phyloP scores from a whole-genome alignment of 768 basidiomycete species.

The Tulasnella sp. region DNA sequence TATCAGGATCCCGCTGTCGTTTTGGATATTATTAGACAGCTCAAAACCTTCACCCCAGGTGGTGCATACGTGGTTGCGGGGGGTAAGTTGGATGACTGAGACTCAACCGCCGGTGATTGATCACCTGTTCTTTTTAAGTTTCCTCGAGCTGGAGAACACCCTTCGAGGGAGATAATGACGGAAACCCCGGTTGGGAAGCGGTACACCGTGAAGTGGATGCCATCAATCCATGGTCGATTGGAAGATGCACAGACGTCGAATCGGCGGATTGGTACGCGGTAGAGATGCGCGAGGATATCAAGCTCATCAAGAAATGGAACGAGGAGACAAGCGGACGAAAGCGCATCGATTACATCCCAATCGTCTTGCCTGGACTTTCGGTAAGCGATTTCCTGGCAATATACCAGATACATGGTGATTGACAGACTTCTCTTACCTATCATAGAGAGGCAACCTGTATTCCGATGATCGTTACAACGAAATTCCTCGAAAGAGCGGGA shows the following conservation, averaged over 20 bases:
- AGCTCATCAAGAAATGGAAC: slow-evolving; percentile 46
- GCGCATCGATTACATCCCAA: slow-evolving; percentile 77
- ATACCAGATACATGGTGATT: background rate
- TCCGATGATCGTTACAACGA: slow-evolving; percentile 68
- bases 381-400: slow-evolving; percentile 45
- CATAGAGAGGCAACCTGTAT: slow-evolving; percentile 66
- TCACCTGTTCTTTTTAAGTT: background rate
- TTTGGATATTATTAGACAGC: slow-evolving; percentile 52
- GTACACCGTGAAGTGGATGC: slow-evolving; percentile 79
- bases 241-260: slow-evolving; percentile 57
- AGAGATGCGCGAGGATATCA: slow-evolving; percentile 62
- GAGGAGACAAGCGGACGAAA: slow-evolving; percentile 45
- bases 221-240: slow-evolving; percentile 80
- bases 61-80: slow-evolving; percentile 58
- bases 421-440: slow-evolving; percentile 24
- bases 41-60: slow-evolving; percentile 61
- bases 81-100: background rate
- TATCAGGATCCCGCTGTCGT: slow-evolving; percentile 62
- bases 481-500: slow-evolving; percentile 66
- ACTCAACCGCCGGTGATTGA: background rate
- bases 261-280: slow-evolving; percentile 63
- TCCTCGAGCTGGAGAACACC: slow-evolving; percentile 67
- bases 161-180: slow-evolving; percentile 59
- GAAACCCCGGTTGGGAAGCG: slow-evolving; percentile 59
- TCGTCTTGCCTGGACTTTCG: slow-evolving; percentile 76